Evolutionary conservation across 1,139 yeast genomes (phyloP).

Genomic region (Lodderomyces margitis): DNA sequence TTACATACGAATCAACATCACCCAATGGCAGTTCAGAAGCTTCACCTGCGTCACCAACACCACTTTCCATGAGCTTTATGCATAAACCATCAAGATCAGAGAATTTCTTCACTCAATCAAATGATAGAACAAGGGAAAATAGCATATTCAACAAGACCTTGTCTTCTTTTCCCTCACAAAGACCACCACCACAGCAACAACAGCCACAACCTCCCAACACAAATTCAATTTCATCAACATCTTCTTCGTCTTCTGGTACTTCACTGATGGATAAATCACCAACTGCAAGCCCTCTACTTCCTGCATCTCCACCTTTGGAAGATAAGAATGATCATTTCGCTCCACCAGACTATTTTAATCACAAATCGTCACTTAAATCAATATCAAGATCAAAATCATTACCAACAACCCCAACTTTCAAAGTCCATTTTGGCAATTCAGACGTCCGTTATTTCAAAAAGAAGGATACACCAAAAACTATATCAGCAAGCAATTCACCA

Average conservation of each 20-base stretch:
- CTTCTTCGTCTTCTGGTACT: no score
- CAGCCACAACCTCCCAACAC: neutral
- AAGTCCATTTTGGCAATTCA: slow-evolving; percentile 76
- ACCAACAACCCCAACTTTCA: slow-evolving; percentile 73
- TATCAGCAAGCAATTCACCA: slow-evolving; percentile 66
- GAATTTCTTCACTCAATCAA: slow-evolving; percentile 31
- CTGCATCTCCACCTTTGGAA: neutral
- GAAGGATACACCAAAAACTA: slow-evolving; percentile 72
- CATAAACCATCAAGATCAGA: slow-evolving; percentile 42
- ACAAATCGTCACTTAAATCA: slow-evolving; percentile 18
- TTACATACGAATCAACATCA: slow-evolving; percentile 10
- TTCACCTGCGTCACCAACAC: slow-evolving; percentile 13
- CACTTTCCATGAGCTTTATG: slow-evolving; percentile 38
- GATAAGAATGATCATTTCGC: neutral
- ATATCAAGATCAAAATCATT: slow-evolving; percentile 52
- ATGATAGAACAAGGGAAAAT: slow-evolving; percentile 36
- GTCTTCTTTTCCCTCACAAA: slow-evolving; percentile 5
- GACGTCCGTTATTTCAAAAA: slow-evolving; percentile 73
- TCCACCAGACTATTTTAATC: slow-evolving; percentile 10
- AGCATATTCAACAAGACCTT: slow-evolving; percentile 24
- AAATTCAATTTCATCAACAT: slow-evolving; percentile 6
- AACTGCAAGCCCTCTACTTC: neutral
- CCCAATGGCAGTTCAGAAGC: neutral
- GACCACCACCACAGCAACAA: neutral
- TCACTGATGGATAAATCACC: no score